Conservation (phyloP, 768 basidiomycete species). For the Trametes maxima region DNA sequence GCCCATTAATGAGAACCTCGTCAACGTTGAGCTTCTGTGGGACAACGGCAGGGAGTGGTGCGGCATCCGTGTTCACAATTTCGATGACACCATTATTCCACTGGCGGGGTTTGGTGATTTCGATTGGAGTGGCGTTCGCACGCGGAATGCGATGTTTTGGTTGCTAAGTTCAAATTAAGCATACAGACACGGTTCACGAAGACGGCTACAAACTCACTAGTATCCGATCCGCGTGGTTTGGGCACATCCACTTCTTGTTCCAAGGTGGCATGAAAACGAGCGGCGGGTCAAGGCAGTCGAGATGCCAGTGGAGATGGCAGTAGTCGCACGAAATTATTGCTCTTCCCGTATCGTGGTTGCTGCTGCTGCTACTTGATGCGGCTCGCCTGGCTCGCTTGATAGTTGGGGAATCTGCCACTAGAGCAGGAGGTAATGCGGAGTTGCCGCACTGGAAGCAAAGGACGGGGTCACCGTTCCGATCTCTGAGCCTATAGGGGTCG, state of each 20-base stretch:
- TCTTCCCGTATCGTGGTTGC: constrained; percentile 59
- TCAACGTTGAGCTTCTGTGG: constrained; percentile 61
- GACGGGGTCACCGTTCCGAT: constrained; percentile 81
- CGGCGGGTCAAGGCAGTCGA: constrained; percentile 95
- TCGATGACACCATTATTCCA: constrained; percentile 94
- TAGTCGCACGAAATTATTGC: constrained; percentile 93
- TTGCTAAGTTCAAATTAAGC: constrained; percentile 49
- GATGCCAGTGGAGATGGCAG: constrained; percentile 93
- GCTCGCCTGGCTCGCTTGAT: constrained; percentile 58
- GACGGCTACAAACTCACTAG: constrained; percentile 54
- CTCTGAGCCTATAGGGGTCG: constrained; percentile 84
- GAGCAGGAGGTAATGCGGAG: constrained; percentile 65
- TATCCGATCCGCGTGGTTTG: constrained; percentile 89
- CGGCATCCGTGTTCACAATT: constrained; percentile 68
- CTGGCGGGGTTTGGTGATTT: constrained; percentile 71
- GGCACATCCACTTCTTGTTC: constrained; percentile 98
- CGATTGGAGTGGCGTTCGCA: constrained; percentile 64
- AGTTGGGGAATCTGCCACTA: constrained; percentile 55
- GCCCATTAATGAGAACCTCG: constrained; percentile 85
- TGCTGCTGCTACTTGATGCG: constrained; percentile 37
- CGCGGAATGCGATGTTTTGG: constrained; percentile 81
- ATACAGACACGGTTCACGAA: constrained; percentile 12
- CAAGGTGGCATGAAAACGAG: constrained; percentile 81
- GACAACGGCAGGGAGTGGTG: constrained; percentile 37
- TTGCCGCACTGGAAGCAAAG: constrained; percentile 89